phyloP scores from a whole-genome alignment of 257 asterid species.

The Solanum habrochaites region DNA sequence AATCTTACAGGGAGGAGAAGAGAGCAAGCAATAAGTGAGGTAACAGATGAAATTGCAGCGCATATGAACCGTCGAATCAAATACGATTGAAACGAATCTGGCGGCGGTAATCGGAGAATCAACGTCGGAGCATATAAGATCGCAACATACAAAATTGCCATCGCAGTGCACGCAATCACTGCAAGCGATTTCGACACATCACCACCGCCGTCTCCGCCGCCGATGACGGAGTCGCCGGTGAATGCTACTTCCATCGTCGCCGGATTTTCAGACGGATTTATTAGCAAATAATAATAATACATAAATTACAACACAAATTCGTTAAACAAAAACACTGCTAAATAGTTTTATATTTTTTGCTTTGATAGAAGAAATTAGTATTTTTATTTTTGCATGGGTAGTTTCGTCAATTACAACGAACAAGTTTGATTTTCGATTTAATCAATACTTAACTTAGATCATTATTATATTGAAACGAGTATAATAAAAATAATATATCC shows the following conservation, averaged over 20 bases:
- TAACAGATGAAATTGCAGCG: constrained; percentile 63
- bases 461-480: too few relatives aligned
- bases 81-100: constrained; percentile 52
- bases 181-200: constrained; percentile 40
- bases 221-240: background rate
- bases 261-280: background rate
- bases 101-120: constrained; percentile 72
- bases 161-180: constrained; percentile 41
- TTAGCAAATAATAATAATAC: background rate
- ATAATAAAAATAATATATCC: background rate
- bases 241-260: background rate
- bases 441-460: background rate
- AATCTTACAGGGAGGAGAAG: constrained; percentile 23
- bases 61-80: constrained; percentile 73
- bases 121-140: constrained; percentile 68
- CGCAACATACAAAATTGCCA: constrained; percentile 77
- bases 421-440: background rate
- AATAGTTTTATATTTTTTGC: background rate
- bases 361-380: background rate
- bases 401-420: background rate
- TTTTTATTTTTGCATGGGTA: background rate
- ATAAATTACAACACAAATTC: background rate
- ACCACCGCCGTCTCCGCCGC: background rate
- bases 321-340: background rate
- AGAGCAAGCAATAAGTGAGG: constrained; percentile 47